Percentiles rank a stretch among this genome's conserved stretches.
phyloP scores from a whole-genome alignment of 1,284 basidiomycete species.

The Sphagnurus paluster region DNA sequence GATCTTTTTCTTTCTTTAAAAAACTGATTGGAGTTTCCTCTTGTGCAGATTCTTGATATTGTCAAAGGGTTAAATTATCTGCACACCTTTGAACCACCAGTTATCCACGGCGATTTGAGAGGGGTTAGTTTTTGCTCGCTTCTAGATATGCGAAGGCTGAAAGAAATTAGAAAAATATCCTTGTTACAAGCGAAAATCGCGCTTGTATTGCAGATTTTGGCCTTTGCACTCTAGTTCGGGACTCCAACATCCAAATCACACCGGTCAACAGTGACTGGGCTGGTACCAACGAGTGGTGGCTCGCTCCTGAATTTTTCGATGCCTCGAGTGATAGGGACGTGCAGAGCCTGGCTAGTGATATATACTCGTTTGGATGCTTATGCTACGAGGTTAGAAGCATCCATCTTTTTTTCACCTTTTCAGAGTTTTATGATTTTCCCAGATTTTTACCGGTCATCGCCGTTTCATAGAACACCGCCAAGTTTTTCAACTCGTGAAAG shows the following conservation, averaged over 20 bases:
- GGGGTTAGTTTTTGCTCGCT: slow-evolving; percentile 1
- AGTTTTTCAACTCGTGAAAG: slow-evolving; percentile 6
- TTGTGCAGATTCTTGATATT: slow-evolving; percentile 11
- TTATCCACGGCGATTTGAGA: slow-evolving; percentile 12
- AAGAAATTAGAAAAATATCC: slow-evolving; percentile 8
- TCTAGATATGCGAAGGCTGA: not conserved
- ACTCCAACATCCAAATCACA: slow-evolving; percentile 7
- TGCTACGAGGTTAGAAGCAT: slow-evolving; percentile 9
- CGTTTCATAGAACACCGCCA: slow-evolving; percentile 7
- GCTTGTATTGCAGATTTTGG: slow-evolving; percentile 14
- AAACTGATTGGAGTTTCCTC: no score
- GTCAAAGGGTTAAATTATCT: slow-evolving; percentile 6
- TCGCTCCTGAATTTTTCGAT: slow-evolving; percentile 13
- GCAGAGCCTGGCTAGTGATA: slow-evolving; percentile 10
- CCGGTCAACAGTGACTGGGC: slow-evolving; percentile 5
- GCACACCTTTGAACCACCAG: slow-evolving; percentile 11
- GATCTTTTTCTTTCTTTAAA: no score
- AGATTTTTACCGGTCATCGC: slow-evolving; percentile 11
- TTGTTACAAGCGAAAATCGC: slow-evolving; percentile 7
- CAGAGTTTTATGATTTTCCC: not conserved
- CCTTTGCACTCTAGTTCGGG: slow-evolving; percentile 10
- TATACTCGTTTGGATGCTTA: slow-evolving; percentile 13
- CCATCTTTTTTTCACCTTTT: not conserved
- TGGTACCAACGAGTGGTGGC: slow-evolving; percentile 9
- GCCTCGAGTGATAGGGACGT: slow-evolving; percentile 1